Conservation (phyloP, 2,329 filamentous ascomycete genomes). For the Sporothrix inflata region DNA sequence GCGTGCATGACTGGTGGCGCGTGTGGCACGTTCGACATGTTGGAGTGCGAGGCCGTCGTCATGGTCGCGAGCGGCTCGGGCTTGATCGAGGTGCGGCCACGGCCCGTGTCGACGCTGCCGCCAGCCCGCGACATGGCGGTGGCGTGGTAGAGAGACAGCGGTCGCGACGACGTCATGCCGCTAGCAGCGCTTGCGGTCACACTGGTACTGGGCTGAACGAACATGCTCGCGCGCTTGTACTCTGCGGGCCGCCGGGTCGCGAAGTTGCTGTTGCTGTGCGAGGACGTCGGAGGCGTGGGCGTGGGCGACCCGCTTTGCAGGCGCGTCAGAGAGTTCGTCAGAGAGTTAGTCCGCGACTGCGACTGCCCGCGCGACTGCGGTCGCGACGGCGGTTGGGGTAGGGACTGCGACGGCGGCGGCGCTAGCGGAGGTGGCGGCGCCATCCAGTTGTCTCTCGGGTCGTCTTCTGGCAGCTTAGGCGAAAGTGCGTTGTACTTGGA, state of each 20-base stretch:
- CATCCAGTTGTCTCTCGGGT: neutral
- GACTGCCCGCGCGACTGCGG: slow-evolving; percentile 9
- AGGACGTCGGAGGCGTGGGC: slow-evolving; percentile 4
- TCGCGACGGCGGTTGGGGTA: slow-evolving; percentile 11
- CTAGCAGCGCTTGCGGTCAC: neutral
- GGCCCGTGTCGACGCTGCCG: slow-evolving; percentile 15
- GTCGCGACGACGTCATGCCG: neutral
- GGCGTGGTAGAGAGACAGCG: slow-evolving; percentile 5
- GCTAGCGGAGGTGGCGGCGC: neutral
- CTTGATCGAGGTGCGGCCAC: neutral
- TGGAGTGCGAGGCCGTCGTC: neutral
- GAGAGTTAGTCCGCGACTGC: slow-evolving; percentile 19
- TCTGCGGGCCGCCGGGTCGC: neutral
- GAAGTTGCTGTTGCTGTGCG: slow-evolving; percentile 6
- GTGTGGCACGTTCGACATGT: slow-evolving; percentile 17
- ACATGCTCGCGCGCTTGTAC: slow-evolving; percentile 38
- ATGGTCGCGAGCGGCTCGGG: slow-evolving; percentile 28
- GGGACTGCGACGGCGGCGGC: slow-evolving; percentile 13
- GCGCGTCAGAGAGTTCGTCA: slow-evolving; percentile 21
- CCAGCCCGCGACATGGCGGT: slow-evolving; percentile 1
- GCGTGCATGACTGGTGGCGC: slow-evolving; percentile 35
- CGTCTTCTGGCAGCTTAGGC: neutral
- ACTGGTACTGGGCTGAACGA: slow-evolving; percentile 31
- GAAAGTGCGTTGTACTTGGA: slow-evolving; percentile 22
- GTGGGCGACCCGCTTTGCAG: slow-evolving; percentile 1